Evolutionary conservation across 73 alveolate species (phyloP).

Genomic region (Paramecium sexaurelia): DNA sequence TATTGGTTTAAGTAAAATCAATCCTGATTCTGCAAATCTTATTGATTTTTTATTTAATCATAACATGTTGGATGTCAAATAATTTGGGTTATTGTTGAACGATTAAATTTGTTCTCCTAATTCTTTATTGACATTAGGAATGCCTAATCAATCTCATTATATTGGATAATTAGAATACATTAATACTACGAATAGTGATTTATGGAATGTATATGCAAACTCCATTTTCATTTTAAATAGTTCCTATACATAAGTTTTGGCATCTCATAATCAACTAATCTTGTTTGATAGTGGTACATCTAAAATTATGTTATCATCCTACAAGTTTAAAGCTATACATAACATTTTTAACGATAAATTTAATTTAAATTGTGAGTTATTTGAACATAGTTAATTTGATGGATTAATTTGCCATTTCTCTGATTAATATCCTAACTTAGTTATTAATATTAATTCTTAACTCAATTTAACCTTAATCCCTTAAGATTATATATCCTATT

Average conservation of each 20-base stretch:
- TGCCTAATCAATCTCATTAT: background rate
- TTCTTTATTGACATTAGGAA: background rate
- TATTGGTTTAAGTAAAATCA: background rate
- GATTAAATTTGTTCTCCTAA: background rate
- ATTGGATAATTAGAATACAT: background rate
- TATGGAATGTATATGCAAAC: background rate
- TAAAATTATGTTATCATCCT: background rate
- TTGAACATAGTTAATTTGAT: background rate
- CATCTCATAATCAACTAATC: background rate
- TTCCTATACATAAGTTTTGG: background rate
- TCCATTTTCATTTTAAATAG: background rate
- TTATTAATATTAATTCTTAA: background rate
- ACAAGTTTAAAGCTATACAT: background rate
- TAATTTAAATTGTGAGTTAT: background rate
- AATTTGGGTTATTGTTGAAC: background rate
- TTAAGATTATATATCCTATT: background rate
- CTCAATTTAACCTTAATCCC: background rate
- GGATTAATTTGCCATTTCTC: background rate
- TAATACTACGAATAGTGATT: background rate
- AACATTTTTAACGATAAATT: background rate
- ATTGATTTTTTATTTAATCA: background rate
- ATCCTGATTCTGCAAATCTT: background rate
- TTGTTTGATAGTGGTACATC: conserved; percentile 23
- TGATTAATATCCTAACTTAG: background rate
- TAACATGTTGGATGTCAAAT: background rate